Evolutionary conservation across 768 basidiomycete species (phyloP), one percentile per base, ranked within the genome.

Genomic region (Rhodotorula graminis): DNA sequence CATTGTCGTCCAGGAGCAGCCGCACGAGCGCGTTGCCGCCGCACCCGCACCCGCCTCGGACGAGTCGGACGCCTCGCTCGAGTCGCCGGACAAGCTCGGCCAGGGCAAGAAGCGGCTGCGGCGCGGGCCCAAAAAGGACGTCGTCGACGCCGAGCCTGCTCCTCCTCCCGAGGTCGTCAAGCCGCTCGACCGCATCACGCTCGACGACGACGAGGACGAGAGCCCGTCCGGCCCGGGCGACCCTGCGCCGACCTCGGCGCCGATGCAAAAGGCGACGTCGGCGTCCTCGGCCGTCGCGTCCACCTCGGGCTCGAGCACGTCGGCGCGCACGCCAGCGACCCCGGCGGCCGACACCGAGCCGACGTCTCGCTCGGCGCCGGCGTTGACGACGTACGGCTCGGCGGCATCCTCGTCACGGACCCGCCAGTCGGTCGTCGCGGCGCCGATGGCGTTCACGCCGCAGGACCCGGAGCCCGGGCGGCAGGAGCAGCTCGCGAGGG

Each of bases 51-150:
- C 46, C 2, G 0, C 19, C 29, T 3, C 56, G 16, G 5, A 19
- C n/a, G 27, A 31, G 46, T 63, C 33, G 42, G 33, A 31, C 9
- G 47, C 47, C 69, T 23, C 33, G 69, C 73, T 31, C 27, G 47
- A 23, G 0, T 21, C 31, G 18, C 31, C 55, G 15, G 31, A 31
- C 29, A 31, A 21, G 55, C 55, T 19, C 29, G 19, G 31, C 31
- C 7, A 52, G 50, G 23, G 23, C 23, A 23, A 25, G 50, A 25
- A 52, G 50, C 23, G 50, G 23, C 29, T 29, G 33, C 29, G 33
- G 58, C 58, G 29, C 33, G 25, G 42, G 10, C 21, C 42, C 42
- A 61, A 47, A n/a, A 19, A 29, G 44, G 60, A 61, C 37, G 37
- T 3, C 9, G 37, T 37, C 37, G 37, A 37, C 37, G 37, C 9